Conservation (phyloP, 2,329 filamentous ascomycete species). For the Trichoderma sp. region DNA sequence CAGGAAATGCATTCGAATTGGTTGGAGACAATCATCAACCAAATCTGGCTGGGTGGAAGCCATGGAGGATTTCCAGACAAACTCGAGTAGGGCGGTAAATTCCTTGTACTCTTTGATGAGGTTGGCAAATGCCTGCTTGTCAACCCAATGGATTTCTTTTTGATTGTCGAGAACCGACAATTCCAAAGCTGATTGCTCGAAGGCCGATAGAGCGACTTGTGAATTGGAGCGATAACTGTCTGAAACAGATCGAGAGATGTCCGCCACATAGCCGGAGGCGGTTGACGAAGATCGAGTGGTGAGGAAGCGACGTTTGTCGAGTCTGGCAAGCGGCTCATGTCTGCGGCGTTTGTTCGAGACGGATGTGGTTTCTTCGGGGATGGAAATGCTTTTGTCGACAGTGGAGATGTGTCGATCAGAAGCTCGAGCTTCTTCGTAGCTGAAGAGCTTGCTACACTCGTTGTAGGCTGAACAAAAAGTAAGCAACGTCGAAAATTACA, state of each 20-base stretch:
- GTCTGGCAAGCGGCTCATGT: constrained; percentile 29
- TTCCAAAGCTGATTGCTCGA: neutral
- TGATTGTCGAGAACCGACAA: neutral
- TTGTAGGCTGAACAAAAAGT: constrained; percentile 32
- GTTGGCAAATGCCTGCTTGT: neutral
- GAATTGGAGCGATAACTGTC: no score
- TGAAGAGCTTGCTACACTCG: constrained; percentile 31
- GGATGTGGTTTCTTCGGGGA: neutral
- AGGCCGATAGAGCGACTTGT: no score
- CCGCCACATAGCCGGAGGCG: no score
- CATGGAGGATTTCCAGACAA: neutral
- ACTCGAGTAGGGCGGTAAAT: neutral
- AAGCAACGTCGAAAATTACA: neutral
- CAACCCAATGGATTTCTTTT: neutral
- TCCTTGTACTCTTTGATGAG: neutral
- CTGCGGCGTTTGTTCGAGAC: constrained; percentile 36
- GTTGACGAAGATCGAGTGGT: neutral
- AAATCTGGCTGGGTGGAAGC: neutral
- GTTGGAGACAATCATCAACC: neutral
- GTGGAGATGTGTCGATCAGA: neutral
- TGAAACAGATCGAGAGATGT: no score
- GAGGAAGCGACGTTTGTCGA: constrained; percentile 19
- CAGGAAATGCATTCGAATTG: neutral
- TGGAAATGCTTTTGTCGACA: no score
- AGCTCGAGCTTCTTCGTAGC: neutral